A percentile compares a stretch with the other conserved stretches of the same genome.
Conservation (phyloP, 2,329 filamentous ascomycete genomes). For the Alternaria arbusti region DNA sequence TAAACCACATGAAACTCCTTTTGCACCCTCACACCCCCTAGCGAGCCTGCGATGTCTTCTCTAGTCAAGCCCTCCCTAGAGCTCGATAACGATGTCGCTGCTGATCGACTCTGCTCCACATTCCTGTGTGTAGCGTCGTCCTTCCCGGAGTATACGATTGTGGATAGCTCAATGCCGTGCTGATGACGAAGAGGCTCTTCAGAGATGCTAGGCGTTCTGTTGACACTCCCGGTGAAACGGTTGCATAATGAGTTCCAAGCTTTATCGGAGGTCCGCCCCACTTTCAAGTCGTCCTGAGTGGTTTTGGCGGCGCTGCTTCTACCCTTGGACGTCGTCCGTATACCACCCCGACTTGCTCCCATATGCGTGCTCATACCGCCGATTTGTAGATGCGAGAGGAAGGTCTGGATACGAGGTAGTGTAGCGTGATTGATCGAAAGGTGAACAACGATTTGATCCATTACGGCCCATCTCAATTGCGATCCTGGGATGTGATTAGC, state of each 20-base stretch:
- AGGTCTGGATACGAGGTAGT: conserved; percentile 11
- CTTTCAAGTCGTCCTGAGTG: neutral
- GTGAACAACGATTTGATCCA: conserved; percentile 16
- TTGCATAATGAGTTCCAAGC: neutral
- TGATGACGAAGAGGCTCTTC: conserved; percentile 5
- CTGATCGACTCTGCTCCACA: neutral
- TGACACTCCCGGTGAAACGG: neutral
- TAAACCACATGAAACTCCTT: neutral
- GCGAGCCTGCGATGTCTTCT: neutral
- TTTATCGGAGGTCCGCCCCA: neutral
- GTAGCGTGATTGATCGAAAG: conserved; percentile 18
- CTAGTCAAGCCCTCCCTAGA: neutral
- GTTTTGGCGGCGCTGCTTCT: neutral
- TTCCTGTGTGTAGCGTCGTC: neutral
- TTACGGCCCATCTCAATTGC: conserved; percentile 8
- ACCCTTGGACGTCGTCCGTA: neutral
- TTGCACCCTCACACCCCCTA: neutral
- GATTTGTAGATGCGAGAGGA: conserved; percentile 11
- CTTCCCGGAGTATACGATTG: conserved; percentile 3
- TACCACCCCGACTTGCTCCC: neutral
- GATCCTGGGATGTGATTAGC: conserved; percentile 1
- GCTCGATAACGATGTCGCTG: neutral
- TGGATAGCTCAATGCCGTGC: conserved; percentile 14
- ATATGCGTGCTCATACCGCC: neutral
- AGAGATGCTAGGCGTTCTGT: conserved; percentile 6